phyloP scores from a whole-genome alignment of 352 stramenopile species.

The Pythium aristosporum region DNA sequence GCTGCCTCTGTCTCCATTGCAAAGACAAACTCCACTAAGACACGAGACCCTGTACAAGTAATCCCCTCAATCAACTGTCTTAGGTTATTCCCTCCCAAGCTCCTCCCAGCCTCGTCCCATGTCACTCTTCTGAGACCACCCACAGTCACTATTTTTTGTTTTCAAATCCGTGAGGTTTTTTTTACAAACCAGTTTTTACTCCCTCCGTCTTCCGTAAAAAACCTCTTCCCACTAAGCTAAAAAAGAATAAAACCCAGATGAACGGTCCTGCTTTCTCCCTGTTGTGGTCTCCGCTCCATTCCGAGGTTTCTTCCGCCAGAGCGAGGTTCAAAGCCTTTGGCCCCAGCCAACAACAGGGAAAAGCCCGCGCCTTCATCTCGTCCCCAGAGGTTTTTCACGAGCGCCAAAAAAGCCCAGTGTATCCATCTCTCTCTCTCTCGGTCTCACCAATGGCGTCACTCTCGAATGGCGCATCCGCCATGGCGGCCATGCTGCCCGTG shows the following conservation, averaged over 20 bases:
- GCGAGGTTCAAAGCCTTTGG: slow-evolving; percentile 13
- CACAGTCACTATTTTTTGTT: too few relatives aligned
- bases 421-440: slow-evolving; percentile 13
- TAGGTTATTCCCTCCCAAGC: too few relatives aligned
- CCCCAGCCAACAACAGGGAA: background rate
- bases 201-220: background rate
- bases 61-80: too few relatives aligned
- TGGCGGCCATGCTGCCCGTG: slow-evolving; percentile 72
- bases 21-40: slow-evolving; percentile 35
- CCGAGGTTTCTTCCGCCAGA: slow-evolving; percentile 2
- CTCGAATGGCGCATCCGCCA: slow-evolving; percentile 2
- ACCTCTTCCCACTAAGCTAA: slow-evolving; percentile 16
- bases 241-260: slow-evolving; percentile 23
- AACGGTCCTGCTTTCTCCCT: slow-evolving; percentile 2
- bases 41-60: too few relatives aligned
- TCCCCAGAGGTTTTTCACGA: slow-evolving; percentile 21
- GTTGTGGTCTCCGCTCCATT: background rate
- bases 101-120: slow-evolving; percentile 1
- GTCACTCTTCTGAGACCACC: background rate
- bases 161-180: slow-evolving; percentile 6
- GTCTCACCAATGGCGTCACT: slow-evolving; percentile 12
- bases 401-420: slow-evolving; percentile 6
- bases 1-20: slow-evolving; percentile 72
- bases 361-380: slow-evolving; percentile 1
- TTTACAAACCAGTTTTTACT: slow-evolving; percentile 6